These are phyloP conservation scores for Mycena kentingensis DNA, from an alignment of 768 basidiomycete genomes.

Conservation along the genomic window DNA sequence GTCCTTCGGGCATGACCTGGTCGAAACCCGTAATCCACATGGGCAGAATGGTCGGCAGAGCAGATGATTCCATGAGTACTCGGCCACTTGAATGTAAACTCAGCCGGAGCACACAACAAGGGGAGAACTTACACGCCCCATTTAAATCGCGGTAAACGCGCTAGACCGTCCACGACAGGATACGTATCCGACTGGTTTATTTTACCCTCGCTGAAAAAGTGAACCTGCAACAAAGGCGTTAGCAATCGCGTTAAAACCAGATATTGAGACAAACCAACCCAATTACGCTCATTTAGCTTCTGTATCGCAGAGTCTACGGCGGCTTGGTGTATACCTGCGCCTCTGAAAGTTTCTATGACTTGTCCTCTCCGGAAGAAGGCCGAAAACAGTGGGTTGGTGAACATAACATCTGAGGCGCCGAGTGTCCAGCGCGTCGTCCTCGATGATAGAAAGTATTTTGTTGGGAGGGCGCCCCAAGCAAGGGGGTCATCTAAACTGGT, in stretches of 20 bases:
- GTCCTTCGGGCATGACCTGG: slow-evolving; percentile 85
- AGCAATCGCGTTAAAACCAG: neutral
- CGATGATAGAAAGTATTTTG: slow-evolving; percentile 57
- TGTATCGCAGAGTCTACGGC: slow-evolving; percentile 83
- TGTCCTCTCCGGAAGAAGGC: slow-evolving; percentile 88
- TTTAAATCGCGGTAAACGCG: slow-evolving; percentile 76
- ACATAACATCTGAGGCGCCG: slow-evolving; percentile 92
- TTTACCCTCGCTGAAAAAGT: slow-evolving; percentile 89
- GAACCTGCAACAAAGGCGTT: slow-evolving; percentile 57
- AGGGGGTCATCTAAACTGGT: slow-evolving; percentile 79
- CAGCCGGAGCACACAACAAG: slow-evolving; percentile 7
- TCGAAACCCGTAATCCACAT: slow-evolving; percentile 97
- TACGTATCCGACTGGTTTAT: slow-evolving; percentile 74
- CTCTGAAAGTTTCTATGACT: slow-evolving; percentile 89
- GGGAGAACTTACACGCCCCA: slow-evolving; percentile 84
- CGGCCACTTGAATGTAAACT: slow-evolving; percentile 57
- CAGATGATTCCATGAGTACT: slow-evolving; percentile 63
- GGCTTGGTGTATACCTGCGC: slow-evolving; percentile 85
- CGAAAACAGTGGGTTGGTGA: slow-evolving; percentile 87
- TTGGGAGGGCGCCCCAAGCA: slow-evolving; percentile 84
- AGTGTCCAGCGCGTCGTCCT: slow-evolving; percentile 84
- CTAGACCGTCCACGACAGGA: slow-evolving; percentile 41
- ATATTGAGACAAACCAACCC: slow-evolving; percentile 57
- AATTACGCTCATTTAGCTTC: slow-evolving; percentile 78
- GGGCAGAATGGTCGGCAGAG: slow-evolving; percentile 81